phyloP scores from a whole-genome alignment of 495 filamentous ascomycete species.

The Aspergillus kassunensis region DNA sequence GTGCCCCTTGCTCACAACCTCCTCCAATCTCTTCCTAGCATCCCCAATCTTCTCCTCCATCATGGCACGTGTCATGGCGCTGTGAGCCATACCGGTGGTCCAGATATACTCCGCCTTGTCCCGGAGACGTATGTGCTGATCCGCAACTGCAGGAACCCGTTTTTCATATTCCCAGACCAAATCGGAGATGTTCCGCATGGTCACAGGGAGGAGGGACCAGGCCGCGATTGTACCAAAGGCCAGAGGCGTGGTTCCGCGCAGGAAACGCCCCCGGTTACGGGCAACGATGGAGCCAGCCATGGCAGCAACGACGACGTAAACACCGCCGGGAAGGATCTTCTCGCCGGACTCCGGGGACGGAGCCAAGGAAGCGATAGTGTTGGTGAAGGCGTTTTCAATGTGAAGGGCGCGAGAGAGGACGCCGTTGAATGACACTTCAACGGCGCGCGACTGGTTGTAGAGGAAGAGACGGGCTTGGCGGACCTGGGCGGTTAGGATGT shows the following conservation, averaged over 20 bases:
- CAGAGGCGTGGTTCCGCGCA: conserved; percentile 67
- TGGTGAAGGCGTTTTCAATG: conserved; percentile 74
- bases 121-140: conserved; percentile 66
- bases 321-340: conserved; percentile 73
- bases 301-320: conserved; percentile 86
- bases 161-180: conserved; percentile 88
- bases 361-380: conserved; percentile 79
- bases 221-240: conserved; percentile 69
- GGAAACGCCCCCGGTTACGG: conserved; percentile 76
- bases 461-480: conserved; percentile 74
- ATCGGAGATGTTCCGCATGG: conserved; percentile 78
- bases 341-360: conserved; percentile 79
- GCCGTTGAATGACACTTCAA: conserved; percentile 74
- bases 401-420: conserved; percentile 69
- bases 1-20: conserved; percentile 85
- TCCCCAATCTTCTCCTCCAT: conserved; percentile 73
- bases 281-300: conserved; percentile 90
- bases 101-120: conserved; percentile 64
- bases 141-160: conserved; percentile 70
- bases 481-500: conserved; percentile 83
- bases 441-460: conserved; percentile 63
- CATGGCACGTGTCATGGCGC: conserved; percentile 62
- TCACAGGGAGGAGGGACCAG: conserved; percentile 70
- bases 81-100: conserved; percentile 66
- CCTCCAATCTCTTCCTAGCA: conserved; percentile 71